phyloP scores from a whole-genome alignment of 2,329 filamentous ascomycete species.

The Cercospora zeae-maydis region DNA sequence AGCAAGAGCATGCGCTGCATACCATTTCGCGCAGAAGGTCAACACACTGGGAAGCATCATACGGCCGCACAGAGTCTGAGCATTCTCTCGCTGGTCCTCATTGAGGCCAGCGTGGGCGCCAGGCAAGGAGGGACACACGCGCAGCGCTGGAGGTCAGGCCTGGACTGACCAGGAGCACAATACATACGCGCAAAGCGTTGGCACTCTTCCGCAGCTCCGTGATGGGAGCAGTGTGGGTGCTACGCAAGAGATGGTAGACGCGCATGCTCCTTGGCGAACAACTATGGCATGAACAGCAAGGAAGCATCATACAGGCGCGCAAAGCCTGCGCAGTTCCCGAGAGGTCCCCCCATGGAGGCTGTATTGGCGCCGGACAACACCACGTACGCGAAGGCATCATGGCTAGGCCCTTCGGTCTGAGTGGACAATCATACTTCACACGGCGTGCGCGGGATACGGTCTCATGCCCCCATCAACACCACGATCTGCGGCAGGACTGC shows the following conservation, averaged over 20 bases:
- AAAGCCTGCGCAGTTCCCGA: not conserved
- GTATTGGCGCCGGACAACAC: not conserved
- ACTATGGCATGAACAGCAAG: too few relatives aligned
- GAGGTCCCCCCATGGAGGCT: not conserved
- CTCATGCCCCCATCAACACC: not conserved
- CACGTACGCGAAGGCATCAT: not conserved
- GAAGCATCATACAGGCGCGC: too few relatives aligned
- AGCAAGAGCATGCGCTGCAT: not conserved
- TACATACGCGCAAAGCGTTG: too few relatives aligned
- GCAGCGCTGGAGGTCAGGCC: too few relatives aligned
- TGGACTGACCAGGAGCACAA: too few relatives aligned
- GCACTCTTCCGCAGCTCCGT: too few relatives aligned
- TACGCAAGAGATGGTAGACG: too few relatives aligned
- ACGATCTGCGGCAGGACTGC: not conserved
- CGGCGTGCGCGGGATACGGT: not conserved
- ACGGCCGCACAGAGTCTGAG: not conserved
- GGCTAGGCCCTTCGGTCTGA: not conserved
- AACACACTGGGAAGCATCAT: not conserved
- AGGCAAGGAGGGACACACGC: too few relatives aligned
- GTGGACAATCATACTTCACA: not conserved
- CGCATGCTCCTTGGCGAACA: too few relatives aligned
- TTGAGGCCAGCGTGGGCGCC: too few relatives aligned
- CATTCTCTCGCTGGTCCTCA: too few relatives aligned
- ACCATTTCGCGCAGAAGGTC: not conserved
- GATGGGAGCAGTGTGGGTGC: too few relatives aligned